phyloP scores from a whole-genome alignment of 1,284 basidiomycete species.

The Cryptococcus sp. region DNA sequence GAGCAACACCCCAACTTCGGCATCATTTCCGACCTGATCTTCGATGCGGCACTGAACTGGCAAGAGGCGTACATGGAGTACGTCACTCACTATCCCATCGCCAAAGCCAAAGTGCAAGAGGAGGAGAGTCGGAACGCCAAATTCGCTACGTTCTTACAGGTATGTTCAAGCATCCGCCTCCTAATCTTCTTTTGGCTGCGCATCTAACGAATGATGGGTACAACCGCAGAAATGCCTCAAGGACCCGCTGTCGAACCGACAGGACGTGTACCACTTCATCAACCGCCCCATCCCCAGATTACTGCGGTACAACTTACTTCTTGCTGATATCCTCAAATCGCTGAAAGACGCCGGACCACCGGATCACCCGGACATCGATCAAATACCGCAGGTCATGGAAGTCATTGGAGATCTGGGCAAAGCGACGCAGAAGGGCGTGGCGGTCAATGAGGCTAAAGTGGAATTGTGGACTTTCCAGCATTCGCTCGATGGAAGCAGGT shows the following conservation, averaged over 20 bases:
- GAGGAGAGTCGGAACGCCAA: conserved; percentile 76
- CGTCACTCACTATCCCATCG: conserved; percentile 90
- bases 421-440: conserved; percentile 79
- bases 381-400: conserved; percentile 80
- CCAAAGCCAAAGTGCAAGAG: conserved; percentile 84
- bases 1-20: conserved; percentile 85
- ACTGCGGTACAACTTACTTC: conserved; percentile 81
- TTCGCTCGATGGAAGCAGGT: conserved; percentile 63
- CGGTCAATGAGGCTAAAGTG: conserved; percentile 80
- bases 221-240: conserved; percentile 26
- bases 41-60: conserved; percentile 89
- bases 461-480: conserved; percentile 81
- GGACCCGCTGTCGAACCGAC: conserved; percentile 58
- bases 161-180: conserved; percentile 55
- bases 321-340: conserved; percentile 71
- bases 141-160: conserved; percentile 83
- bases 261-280: conserved; percentile 86
- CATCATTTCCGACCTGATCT: conserved; percentile 80
- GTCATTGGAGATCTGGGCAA: conserved; percentile 80
- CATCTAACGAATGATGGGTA: not conserved
- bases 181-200: not conserved
- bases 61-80: conserved; percentile 91
- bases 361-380: conserved; percentile 73
- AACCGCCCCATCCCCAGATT: conserved; percentile 85
- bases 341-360: conserved; percentile 60